These are phyloP conservation scores for Trifolium fragiferum DNA, from an alignment of 306 rosid species.

Conservation along the genomic window DNA sequence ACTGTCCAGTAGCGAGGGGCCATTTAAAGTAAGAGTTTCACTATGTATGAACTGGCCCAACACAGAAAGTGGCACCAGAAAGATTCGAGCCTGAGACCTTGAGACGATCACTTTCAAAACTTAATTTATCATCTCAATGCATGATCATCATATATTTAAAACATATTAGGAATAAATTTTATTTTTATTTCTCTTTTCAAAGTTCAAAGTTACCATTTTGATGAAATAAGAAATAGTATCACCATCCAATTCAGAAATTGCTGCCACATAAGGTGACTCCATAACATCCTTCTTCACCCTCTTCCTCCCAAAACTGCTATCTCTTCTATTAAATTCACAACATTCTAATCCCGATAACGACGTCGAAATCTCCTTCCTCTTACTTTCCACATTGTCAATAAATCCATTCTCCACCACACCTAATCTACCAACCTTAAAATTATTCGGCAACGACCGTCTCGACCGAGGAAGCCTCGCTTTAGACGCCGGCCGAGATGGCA, in stretches of 20 bases:
- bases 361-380: slow-evolving; percentile 57
- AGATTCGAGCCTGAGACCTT: no score
- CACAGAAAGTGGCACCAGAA: no score
- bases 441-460: slow-evolving; percentile 73
- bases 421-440: slow-evolving; percentile 53
- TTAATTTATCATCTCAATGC: background rate
- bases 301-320: slow-evolving; percentile 61
- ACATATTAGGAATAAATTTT: background rate
- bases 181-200: background rate
- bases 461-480: slow-evolving; percentile 81
- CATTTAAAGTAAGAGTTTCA: no score
- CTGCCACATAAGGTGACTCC: slow-evolving; percentile 66
- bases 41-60: no score
- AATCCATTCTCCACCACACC: slow-evolving; percentile 47
- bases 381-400: slow-evolving; percentile 50
- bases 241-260: slow-evolving; percentile 50
- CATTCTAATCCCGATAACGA: background rate
- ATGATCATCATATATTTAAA: background rate
- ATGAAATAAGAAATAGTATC: slow-evolving; percentile 75
- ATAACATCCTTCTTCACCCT: slow-evolving; percentile 59
- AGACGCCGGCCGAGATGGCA: slow-evolving; percentile 87
- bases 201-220: slow-evolving; percentile 61
- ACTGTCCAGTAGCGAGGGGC: no score
- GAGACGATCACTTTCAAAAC: no score
- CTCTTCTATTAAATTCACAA: slow-evolving; percentile 42